A percentile compares a stretch with the other conserved stretches of the same genome.
phyloP scores from a whole-genome alignment of 2,329 filamentous ascomycete genomes.

The Malbranchea zuffiana region DNA sequence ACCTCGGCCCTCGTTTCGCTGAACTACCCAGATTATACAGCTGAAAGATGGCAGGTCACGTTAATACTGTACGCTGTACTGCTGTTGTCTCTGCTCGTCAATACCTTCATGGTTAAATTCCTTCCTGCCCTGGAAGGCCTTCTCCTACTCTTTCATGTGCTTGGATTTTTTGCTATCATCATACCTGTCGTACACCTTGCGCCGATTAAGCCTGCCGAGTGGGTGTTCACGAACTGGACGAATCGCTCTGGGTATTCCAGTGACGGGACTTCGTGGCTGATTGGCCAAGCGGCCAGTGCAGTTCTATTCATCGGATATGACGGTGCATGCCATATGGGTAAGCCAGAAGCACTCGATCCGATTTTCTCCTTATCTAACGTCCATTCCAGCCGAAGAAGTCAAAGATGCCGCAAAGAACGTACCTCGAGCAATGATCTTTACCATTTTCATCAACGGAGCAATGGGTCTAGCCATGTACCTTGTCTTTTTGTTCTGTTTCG shows the following conservation, averaged over 20 bases:
- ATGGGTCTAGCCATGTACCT: slow-evolving; percentile 27
- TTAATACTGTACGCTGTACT: slow-evolving; percentile 29
- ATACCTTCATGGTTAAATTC: slow-evolving; percentile 18
- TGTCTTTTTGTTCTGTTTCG: slow-evolving; percentile 15
- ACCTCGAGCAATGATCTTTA: slow-evolving; percentile 27
- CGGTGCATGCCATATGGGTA: slow-evolving; percentile 8
- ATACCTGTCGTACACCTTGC: slow-evolving; percentile 17
- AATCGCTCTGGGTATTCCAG: slow-evolving; percentile 2
- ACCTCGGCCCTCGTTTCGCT: slow-evolving; percentile 24
- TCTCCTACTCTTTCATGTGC: slow-evolving; percentile 23
- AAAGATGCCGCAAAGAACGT: slow-evolving; percentile 27
- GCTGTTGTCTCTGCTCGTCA: slow-evolving; percentile 19
- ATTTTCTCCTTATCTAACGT: neutral
- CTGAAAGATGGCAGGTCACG: slow-evolving; percentile 28
- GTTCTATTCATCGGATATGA: slow-evolving; percentile 7
- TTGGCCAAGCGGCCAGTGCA: slow-evolving; percentile 5
- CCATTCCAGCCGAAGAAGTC: slow-evolving; percentile 31
- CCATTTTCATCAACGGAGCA: slow-evolving; percentile 25
- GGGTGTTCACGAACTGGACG: slow-evolving; percentile 2
- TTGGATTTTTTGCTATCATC: slow-evolving; percentile 22
- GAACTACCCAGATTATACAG: slow-evolving; percentile 23
- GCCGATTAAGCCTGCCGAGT: neutral
- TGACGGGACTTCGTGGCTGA: slow-evolving; percentile 1
- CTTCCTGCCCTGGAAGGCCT: slow-evolving; percentile 23
- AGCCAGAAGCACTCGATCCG: neutral